Base-by-base conservation (phyloP, 1,284 basidiomycete species). In the Baeospora myosura region DNA sequence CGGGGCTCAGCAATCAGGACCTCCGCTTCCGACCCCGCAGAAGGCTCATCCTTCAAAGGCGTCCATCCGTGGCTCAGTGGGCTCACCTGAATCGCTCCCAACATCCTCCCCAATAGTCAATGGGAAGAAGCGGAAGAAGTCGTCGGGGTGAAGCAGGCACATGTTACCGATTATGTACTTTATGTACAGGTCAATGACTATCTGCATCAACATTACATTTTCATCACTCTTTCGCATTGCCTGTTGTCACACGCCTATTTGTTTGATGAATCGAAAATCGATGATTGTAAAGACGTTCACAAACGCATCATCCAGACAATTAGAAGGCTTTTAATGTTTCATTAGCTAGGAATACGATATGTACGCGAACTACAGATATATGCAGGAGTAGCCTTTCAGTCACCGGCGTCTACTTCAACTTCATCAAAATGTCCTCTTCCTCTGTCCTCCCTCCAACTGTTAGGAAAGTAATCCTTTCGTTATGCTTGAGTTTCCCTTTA, bases 51-150 rank as follows among this genome's bases (percentile, higher is more conserved):
- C 17, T 28, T 12, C 38, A 16, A 16, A 17, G 31, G 25, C 28
- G 29, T 14, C 16, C 22, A 7, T 6, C 17, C 7, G n/a, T 25
- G 16, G 17, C 14, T 21, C 35, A 10, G 10, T 23, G 3, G 12
- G 7, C 3, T 24, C 24, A 5, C 16, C 44, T 4, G 18, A 16
- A 7, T 17, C 36, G 5, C 26, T 37, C 10, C 38, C 41, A n/a
- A 28, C 38, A 14, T 32, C 47, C 3, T 39, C 50, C 3, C 31
- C 44, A 6, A 33, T 35, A 5, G 29, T 44, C 12, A 45, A 45
- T 28, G 47, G 36, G 5, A 51, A 49, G 32, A 51, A 51, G 36
- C 43, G 50, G 7, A 51, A 49, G 43, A 51, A 49, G 17, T 28
- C 45, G 14, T 42, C 33, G 23, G 45, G 34, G 21, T 43, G 32